Conservation (phyloP, 1,284 basidiomycete genomes). For the Austroboletus olivaceoglutinosus region DNA sequence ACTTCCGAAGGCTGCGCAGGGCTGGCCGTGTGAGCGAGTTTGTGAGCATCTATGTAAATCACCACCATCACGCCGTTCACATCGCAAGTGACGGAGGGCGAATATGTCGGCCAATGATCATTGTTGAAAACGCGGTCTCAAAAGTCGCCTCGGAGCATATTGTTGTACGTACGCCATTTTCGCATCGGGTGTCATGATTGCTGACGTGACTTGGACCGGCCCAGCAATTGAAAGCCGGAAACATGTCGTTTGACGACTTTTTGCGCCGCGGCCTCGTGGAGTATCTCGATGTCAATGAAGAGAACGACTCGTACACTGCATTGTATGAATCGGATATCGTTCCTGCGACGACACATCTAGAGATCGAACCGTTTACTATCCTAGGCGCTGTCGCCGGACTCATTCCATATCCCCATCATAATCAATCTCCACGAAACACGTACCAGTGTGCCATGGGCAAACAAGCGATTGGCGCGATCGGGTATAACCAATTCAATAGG, state of each 20-base stretch:
- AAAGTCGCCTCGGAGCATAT: constrained; percentile 85
- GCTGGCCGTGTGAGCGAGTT: constrained; percentile 95
- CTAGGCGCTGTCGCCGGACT: constrained; percentile 97
- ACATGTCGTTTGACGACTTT: constrained; percentile 92
- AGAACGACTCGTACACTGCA: constrained; percentile 97
- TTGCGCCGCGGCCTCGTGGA: constrained; percentile 95
- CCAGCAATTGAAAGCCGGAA: constrained; percentile 80
- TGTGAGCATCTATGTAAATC: constrained; percentile 95
- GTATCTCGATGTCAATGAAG: constrained; percentile 99
- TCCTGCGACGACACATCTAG: constrained; percentile 86
- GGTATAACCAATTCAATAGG: constrained; percentile 95
- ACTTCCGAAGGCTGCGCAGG: constrained; percentile 90
- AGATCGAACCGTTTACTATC: constrained; percentile 98
- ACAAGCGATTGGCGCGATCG: constrained; percentile 99
- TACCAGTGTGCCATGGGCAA: constrained; percentile 99
- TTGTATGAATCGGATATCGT: constrained; percentile 91
- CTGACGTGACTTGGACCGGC: constrained; percentile 15
- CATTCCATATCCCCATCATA: constrained; percentile 99
- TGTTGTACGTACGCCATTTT: constrained; percentile 53
- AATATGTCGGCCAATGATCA: constrained; percentile 98
- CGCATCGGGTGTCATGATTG: background rate
- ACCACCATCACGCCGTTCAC: constrained; percentile 93
- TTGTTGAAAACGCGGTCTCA: constrained; percentile 84
- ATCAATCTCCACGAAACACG: constrained; percentile 98
- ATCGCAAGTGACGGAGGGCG: constrained; percentile 98